These are phyloP conservation scores for Cinchona pubescens DNA, from an alignment of 257 asterid species.

Conservation along the genomic window DNA sequence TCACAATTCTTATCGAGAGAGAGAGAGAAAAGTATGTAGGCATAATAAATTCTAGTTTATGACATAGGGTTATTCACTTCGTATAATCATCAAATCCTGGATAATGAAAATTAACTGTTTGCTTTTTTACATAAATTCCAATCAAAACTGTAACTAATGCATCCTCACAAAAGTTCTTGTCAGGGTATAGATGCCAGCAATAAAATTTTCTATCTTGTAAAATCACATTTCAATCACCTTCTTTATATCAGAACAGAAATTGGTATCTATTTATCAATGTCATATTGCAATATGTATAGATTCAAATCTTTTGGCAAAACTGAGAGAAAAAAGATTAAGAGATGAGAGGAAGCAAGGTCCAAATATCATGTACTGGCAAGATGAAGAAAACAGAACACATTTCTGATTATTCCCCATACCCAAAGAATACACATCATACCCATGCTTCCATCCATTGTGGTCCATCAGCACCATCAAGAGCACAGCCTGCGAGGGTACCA, in stretches of 20 bases:
- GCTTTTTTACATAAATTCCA: not conserved
- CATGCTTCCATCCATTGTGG: conserved; percentile 99
- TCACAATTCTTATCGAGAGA: not conserved
- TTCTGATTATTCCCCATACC: conserved; percentile 51
- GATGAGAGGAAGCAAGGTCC: not conserved
- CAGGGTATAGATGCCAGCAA: not conserved
- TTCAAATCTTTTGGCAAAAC: not conserved
- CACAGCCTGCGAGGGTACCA: conserved; percentile 95
- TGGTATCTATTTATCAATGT: not conserved
- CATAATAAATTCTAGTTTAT: not conserved
- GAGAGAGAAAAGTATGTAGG: no score
- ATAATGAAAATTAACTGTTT: not conserved
- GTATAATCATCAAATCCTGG: not conserved
- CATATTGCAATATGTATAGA: not conserved
- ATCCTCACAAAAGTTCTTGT: not conserved
- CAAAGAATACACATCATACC: conserved; percentile 86
- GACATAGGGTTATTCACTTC: not conserved
- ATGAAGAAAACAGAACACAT: conserved; percentile 1
- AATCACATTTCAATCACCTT: not conserved
- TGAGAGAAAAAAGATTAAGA: not conserved
- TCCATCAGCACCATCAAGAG: conserved; percentile 99
- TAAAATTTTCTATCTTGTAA: not conserved
- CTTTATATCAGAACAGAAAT: not conserved
- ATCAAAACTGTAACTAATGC: not conserved
- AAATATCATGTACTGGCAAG: conserved; percentile 11